Base-by-base conservation (phyloP, 768 basidiomycete species). In the Amanita muscaria region DNA sequence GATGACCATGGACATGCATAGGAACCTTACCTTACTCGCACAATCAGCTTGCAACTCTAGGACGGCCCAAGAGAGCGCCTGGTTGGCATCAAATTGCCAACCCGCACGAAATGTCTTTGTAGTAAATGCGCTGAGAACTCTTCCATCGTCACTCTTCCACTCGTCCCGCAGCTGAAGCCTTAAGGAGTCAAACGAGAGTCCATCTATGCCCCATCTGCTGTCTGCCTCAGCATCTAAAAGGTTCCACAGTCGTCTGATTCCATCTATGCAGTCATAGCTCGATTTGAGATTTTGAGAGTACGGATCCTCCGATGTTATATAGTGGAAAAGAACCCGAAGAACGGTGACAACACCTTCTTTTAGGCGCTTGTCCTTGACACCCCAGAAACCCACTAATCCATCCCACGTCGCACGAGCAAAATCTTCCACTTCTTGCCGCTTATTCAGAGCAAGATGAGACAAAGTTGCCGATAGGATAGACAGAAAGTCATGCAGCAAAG, bases 291-390 rank as follows among this genome's bases (percentile, higher is more conserved):
- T 31, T 23, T 29, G 7, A 33, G 48, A 32, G 54, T 51, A 51
- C 51, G 51, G 12, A 29, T 62, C 50, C 27, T 61, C 63, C 24
- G 69, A 64, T 0, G 71, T 71, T 39, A 86, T 61, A 58, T 81
- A 91, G 1, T 87, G 87, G 33, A 93, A 74, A 3, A 96, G 66
- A 11, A 71, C 66, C 14, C 77, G 76, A 15, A 96, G 62, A 18
- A 88, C 70, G n/a, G 81, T 71, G 22, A 92, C 67, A 14, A 97
- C 66, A 34, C 79, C 74, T 59, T 93, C 91, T 58, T 92, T 91
- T 52, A 85, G 65, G 6, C 69, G 60, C 47, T 75, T 80, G 59
- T 80, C 82, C 63, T 88, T 90, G 14, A 83, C 83, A 2, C 72
- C 69, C 90, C 90, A 96, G 19, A 94, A 62, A 2, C 63, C 64